Conservation (phyloP, 2,329 filamentous ascomycete species). For the Delphinella strobiligena region DNA sequence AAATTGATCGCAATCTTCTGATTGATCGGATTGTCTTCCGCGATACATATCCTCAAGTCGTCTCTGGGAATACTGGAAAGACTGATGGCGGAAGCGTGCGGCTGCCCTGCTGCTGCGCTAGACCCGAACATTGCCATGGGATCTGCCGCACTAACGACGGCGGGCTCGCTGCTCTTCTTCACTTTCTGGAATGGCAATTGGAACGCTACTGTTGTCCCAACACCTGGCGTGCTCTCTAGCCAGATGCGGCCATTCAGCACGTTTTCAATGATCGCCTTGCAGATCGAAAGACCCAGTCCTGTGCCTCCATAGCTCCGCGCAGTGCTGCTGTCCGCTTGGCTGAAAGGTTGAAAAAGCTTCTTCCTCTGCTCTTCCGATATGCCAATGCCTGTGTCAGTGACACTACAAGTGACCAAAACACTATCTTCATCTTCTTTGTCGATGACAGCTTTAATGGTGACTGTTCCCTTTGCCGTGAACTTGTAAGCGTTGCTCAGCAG, state of each 20-base stretch:
- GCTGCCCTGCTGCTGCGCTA: conserved; percentile 34
- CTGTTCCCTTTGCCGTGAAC: conserved; percentile 76
- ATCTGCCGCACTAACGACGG: conserved; percentile 35
- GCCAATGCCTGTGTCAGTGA: conserved; percentile 82
- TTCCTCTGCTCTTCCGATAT: conserved; percentile 71
- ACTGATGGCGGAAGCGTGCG: conserved; percentile 37
- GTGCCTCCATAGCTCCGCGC: conserved; percentile 86
- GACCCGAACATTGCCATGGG: conserved; percentile 41
- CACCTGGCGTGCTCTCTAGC: conserved; percentile 62
- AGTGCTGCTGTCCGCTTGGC: conserved; percentile 82
- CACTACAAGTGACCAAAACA: conserved; percentile 70
- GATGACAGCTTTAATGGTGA: conserved; percentile 68
- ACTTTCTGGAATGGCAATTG: conserved; percentile 79
- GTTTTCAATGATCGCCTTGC: conserved; percentile 85
- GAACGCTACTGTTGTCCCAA: conserved; percentile 65
- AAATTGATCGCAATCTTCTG: conserved; percentile 90
- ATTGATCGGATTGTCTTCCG: conserved; percentile 91
- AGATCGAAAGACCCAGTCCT: conserved; percentile 82
- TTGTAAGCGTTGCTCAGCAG: conserved; percentile 88
- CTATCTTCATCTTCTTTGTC: conserved; percentile 58
- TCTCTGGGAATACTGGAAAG: conserved; percentile 63
- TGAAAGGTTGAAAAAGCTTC: conserved; percentile 85
- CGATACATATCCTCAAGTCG: conserved; percentile 77
- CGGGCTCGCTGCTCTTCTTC: conserved; percentile 24
- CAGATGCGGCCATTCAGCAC: conserved; percentile 81